Evolutionary conservation across 1,284 basidiomycete species (phyloP).

Genomic region (Cutaneotrichosporon sp.): DNA sequence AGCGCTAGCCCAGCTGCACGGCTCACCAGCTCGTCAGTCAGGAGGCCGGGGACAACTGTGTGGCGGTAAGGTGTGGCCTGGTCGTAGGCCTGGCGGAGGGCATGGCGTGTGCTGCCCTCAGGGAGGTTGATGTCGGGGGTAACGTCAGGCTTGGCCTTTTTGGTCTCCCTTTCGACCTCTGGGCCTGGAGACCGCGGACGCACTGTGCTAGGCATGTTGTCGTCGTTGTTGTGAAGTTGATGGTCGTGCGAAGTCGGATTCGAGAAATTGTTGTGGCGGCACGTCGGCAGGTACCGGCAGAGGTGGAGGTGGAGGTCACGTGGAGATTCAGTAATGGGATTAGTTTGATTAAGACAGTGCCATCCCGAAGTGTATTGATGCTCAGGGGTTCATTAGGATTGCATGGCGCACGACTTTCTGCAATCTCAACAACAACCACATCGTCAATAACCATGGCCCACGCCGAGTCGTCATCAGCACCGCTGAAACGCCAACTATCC

Average conservation of each 20-base stretch:
- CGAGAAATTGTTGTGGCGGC: background rate
- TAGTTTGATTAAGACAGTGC: no score
- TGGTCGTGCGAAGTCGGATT: background rate
- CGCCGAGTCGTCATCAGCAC: conserved; percentile 1
- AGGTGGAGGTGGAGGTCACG: conserved; percentile 10
- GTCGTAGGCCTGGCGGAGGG: conserved; percentile 53
- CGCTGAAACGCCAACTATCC: conserved; percentile 3
- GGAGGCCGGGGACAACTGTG: conserved; percentile 72
- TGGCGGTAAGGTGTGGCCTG: conserved; percentile 73
- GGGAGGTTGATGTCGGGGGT: conserved; percentile 29
- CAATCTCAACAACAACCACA: background rate
- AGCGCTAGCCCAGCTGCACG: conserved; percentile 3
- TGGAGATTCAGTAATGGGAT: no score
- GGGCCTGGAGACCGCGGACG: conserved; percentile 25
- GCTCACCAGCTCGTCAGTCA: conserved; percentile 75
- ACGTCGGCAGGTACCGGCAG: background rate
- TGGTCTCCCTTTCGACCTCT: conserved; percentile 13
- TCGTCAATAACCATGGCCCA: background rate
- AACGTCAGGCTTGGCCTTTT: conserved; percentile 25
- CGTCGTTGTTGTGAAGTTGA: background rate
- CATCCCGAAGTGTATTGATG: no score
- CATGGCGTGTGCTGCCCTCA: conserved; percentile 15
- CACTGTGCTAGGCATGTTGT: conserved; percentile 28
- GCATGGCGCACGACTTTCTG: no score
- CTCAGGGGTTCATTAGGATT: no score